These are phyloP conservation scores for Sarocladium oryzae DNA, from an alignment of 2,329 filamentous ascomycete genomes.

Conservation along the genomic window DNA sequence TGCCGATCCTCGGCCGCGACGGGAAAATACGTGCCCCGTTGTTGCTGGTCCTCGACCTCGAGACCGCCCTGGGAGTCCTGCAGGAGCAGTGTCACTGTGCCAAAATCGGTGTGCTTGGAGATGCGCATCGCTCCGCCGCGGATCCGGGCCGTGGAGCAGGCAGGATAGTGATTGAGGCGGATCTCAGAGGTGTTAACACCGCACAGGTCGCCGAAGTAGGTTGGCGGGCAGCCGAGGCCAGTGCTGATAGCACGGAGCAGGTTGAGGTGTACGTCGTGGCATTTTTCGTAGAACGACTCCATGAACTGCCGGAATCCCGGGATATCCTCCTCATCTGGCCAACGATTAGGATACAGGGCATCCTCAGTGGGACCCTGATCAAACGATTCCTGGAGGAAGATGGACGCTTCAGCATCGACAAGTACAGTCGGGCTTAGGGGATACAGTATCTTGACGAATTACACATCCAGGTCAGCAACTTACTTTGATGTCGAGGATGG, in stretches of 20 bases:
- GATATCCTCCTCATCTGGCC: background rate
- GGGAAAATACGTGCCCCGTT: conserved; percentile 18
- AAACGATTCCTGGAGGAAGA: background rate
- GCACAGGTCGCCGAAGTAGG: background rate
- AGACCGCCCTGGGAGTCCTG: conserved; percentile 19
- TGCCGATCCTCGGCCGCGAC: conserved; percentile 19
- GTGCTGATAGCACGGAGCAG: background rate
- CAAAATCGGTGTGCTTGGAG: conserved; percentile 27
- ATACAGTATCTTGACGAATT: too few relatives aligned
- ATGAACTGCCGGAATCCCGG: background rate
- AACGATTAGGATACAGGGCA: background rate
- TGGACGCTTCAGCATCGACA: too few relatives aligned
- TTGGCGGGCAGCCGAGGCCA: background rate
- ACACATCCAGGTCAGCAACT: too few relatives aligned
- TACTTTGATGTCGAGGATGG: background rate
- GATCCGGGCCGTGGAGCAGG: conserved; percentile 17
- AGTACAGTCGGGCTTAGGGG: too few relatives aligned
- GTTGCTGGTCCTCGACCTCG: conserved; percentile 21
- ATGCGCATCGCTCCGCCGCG: conserved; percentile 22
- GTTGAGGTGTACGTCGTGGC: background rate
- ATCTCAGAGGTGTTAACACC: background rate
- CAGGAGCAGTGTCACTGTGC: conserved; percentile 24
- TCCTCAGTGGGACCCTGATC: background rate
- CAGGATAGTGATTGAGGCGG: background rate
- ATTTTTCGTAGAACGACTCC: background rate